A percentile compares a stretch with the other conserved stretches of the same genome.
phyloP scores from a whole-genome alignment of 2,329 filamentous ascomycete species.

The Colletotrichum horii region DNA sequence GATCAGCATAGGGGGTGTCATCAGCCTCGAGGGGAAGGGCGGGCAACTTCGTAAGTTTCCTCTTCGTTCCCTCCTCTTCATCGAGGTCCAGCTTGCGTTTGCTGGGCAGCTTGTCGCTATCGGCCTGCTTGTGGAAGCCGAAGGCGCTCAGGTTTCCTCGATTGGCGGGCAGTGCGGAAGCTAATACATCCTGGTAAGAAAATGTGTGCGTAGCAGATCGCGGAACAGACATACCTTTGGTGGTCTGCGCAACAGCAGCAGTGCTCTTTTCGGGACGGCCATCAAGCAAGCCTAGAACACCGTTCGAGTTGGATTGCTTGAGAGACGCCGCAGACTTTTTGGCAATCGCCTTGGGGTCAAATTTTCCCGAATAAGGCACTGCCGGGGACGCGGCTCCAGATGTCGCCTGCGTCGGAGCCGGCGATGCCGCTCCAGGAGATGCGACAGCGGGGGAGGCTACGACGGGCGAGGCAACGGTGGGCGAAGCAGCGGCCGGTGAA shows the following conservation, averaged over 20 bases:
- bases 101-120: conserved; percentile 68
- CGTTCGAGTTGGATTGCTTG: conserved; percentile 56
- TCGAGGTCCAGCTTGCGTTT: conserved; percentile 84
- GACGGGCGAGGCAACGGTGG: conserved; percentile 51
- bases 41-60: conserved; percentile 91
- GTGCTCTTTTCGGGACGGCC: conserved; percentile 41
- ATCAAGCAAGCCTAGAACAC: conserved; percentile 52
- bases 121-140: conserved; percentile 74
- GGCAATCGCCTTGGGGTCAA: conserved; percentile 84
- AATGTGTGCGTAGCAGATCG: background rate
- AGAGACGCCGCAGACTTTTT: conserved; percentile 74
- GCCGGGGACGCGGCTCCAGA: conserved; percentile 56
- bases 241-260: conserved; percentile 34
- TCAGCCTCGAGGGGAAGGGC: conserved; percentile 72
- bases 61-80: conserved; percentile 84
- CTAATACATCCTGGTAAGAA: conserved; percentile 34
- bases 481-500: conserved; percentile 51
- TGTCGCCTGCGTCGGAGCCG: conserved; percentile 39
- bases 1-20: conserved; percentile 63
- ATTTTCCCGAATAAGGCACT: conserved; percentile 75
- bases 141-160: conserved; percentile 82
- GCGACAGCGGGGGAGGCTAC: conserved; percentile 49
- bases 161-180: conserved; percentile 67
- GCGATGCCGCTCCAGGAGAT: conserved; percentile 9
- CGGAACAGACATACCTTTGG: conserved; percentile 37